These are phyloP conservation scores for Logfia minima DNA, from an alignment of 129 eudicot species.

Conservation along the genomic window DNA sequence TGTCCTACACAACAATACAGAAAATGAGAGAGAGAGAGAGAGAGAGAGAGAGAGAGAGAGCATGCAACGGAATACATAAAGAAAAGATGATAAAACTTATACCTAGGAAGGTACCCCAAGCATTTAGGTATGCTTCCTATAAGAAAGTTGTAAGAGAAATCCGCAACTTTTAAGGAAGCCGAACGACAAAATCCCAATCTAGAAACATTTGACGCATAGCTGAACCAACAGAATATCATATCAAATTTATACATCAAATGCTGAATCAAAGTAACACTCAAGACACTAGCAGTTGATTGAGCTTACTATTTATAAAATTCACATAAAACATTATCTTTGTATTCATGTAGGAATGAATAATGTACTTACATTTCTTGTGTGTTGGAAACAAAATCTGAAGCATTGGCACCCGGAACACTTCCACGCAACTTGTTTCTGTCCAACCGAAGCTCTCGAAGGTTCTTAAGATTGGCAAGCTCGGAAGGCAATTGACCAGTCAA, in stretches of 20 bases:
- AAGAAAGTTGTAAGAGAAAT: constrained; percentile 78
- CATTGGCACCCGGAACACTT: constrained; percentile 62
- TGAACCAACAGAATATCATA: constrained; percentile 26
- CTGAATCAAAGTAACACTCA: constrained; percentile 4
- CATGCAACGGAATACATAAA: constrained; percentile 9
- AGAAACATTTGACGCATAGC: constrained; percentile 59
- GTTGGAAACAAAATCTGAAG: constrained; percentile 37
- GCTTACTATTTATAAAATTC: background rate
- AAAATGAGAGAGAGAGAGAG: constrained; percentile 10
- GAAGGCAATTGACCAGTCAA: constrained; percentile 75
- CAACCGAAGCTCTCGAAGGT: constrained; percentile 81
- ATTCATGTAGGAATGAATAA: background rate
- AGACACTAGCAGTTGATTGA: constrained; percentile 3
- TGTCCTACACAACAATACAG: constrained; percentile 38
- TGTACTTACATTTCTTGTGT: constrained; percentile 64
- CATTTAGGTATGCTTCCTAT: constrained; percentile 86
- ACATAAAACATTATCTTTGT: background rate
- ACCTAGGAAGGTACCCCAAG: constrained; percentile 84
- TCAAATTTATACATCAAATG: constrained; percentile 4
- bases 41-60: background rate
- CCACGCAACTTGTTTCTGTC: constrained; percentile 87
- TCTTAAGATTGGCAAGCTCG: constrained; percentile 67
- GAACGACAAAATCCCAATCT: constrained; percentile 75
- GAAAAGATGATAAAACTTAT: constrained; percentile 16
- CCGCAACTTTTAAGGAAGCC: constrained; percentile 67